These are phyloP conservation scores for Exophiala sideris DNA, from an alignment of 2,329 filamentous ascomycete genomes.

Conservation along the genomic window DNA sequence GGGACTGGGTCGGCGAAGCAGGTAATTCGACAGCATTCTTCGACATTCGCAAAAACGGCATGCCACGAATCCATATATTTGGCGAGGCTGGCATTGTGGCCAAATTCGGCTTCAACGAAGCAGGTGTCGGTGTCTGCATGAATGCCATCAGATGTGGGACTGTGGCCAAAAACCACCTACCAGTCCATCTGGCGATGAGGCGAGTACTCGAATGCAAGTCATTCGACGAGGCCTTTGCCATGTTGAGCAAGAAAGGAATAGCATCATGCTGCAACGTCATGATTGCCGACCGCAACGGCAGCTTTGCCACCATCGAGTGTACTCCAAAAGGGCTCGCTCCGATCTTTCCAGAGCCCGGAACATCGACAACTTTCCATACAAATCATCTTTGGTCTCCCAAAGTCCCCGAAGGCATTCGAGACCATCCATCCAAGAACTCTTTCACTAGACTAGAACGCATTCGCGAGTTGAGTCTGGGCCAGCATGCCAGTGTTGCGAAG, in stretches of 20 bases:
- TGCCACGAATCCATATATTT: constrained; percentile 51
- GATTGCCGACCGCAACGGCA: constrained; percentile 2
- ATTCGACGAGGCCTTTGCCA: constrained; percentile 40
- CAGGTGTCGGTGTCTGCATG: constrained; percentile 57
- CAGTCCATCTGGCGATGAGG: constrained; percentile 61
- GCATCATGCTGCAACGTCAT: constrained; percentile 3
- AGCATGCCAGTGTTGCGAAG: not conserved
- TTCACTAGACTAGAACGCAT: constrained; percentile 1
- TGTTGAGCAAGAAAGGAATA: not conserved
- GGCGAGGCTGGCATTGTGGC: constrained; percentile 57
- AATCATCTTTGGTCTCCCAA: constrained; percentile 3
- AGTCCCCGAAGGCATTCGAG: not conserved
- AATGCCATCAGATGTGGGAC: constrained; percentile 61
- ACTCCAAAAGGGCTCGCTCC: constrained; percentile 1
- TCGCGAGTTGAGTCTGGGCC: not conserved
- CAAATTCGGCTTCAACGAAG: constrained; percentile 63
- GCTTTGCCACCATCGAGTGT: constrained; percentile 7
- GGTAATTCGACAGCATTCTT: constrained; percentile 41
- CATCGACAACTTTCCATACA: constrained; percentile 1
- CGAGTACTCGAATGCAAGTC: constrained; percentile 52
- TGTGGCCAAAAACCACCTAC: constrained; percentile 50
- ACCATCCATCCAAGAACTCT: constrained; percentile 4
- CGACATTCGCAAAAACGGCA: constrained; percentile 41
- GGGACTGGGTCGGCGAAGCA: constrained; percentile 49
- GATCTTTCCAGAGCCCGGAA: not conserved